Evolutionary conservation across 2,329 filamentous ascomycete genomes (phyloP).

Genomic region (Hypoxylon rubiginosum): DNA sequence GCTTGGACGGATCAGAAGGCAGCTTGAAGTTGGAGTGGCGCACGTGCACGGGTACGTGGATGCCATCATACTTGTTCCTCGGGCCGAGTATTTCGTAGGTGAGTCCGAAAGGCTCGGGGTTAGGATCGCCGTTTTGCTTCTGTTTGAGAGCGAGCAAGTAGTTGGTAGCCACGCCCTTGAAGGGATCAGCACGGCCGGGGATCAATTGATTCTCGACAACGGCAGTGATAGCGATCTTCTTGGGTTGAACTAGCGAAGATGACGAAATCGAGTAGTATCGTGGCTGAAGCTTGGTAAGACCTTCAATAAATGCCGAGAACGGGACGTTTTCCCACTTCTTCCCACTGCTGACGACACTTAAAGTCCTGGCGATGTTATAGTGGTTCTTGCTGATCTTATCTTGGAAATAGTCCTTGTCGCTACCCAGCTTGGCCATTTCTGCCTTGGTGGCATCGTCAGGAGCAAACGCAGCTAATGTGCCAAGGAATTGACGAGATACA

Average conservation of each 20-base stretch:
- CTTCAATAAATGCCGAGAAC: constrained; percentile 95
- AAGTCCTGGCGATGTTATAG: constrained; percentile 89
- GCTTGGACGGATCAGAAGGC: constrained; percentile 92
- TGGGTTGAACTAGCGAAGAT: constrained; percentile 91
- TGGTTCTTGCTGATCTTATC: constrained; percentile 84
- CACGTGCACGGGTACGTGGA: constrained; percentile 94
- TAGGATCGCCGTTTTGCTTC: constrained; percentile 91
- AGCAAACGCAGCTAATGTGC: constrained; percentile 88
- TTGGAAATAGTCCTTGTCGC: constrained; percentile 96
- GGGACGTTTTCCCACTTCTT: constrained; percentile 87
- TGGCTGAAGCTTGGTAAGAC: constrained; percentile 93
- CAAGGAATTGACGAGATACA: constrained; percentile 94
- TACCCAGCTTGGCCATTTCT: constrained; percentile 89
- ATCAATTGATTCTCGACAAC: constrained; percentile 88
- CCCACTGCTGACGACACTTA: constrained; percentile 79
- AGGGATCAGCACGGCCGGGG: constrained; percentile 79
- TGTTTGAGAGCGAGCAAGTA: constrained; percentile 95
- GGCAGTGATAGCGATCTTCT: constrained; percentile 95
- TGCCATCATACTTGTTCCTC: constrained; percentile 95
- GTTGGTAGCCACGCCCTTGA: constrained; percentile 97
- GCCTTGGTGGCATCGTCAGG: constrained; percentile 87
- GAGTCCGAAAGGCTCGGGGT: constrained; percentile 84
- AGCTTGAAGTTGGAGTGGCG: constrained; percentile 99
- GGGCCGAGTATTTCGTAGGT: constrained; percentile 91
- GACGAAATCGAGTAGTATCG: constrained; percentile 99